Evolutionary conservation across 2,329 filamentous ascomycete genomes (phyloP).

Genomic region (Diaporthe citriasiana): DNA sequence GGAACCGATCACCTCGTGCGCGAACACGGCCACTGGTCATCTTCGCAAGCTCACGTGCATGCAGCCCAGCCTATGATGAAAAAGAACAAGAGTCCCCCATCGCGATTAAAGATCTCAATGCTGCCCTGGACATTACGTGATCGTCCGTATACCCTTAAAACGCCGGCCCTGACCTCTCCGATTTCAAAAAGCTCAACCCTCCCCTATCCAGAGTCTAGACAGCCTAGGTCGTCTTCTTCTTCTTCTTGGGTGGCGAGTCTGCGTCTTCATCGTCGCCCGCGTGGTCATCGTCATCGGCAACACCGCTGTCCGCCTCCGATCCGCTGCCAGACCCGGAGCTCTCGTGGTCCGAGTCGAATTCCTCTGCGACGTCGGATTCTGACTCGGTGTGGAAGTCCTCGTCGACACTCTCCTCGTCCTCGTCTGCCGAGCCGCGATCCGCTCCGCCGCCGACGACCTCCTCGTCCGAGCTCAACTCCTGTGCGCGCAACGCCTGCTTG

Average conservation of each 20-base stretch:
- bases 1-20: neutral
- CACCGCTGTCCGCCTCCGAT: slow-evolving; percentile 75
- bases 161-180: slow-evolving; percentile 31
- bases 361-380: slow-evolving; percentile 96
- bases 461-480: slow-evolving; percentile 88
- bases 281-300: slow-evolving; percentile 62
- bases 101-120: slow-evolving; percentile 30
- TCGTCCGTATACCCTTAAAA: slow-evolving; percentile 35
- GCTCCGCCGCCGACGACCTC: slow-evolving; percentile 78
- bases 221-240: slow-evolving; percentile 56
- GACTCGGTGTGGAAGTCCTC: slow-evolving; percentile 96
- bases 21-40: neutral
- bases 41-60: neutral
- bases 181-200: slow-evolving; percentile 14
- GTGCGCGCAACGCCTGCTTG: slow-evolving; percentile 85
- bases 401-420: slow-evolving; percentile 94
- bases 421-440: slow-evolving; percentile 92
- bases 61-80: neutral
- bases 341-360: slow-evolving; percentile 92
- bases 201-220: slow-evolving; percentile 2
- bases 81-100: slow-evolving; percentile 13
- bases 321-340: slow-evolving; percentile 82
- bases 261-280: slow-evolving; percentile 54
- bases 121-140: slow-evolving; percentile 21
- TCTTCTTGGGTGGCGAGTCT: slow-evolving; percentile 56